Evolutionary conservation across 257 asterid genomes (phyloP).

Genomic region (Solanum clarkiae): DNA sequence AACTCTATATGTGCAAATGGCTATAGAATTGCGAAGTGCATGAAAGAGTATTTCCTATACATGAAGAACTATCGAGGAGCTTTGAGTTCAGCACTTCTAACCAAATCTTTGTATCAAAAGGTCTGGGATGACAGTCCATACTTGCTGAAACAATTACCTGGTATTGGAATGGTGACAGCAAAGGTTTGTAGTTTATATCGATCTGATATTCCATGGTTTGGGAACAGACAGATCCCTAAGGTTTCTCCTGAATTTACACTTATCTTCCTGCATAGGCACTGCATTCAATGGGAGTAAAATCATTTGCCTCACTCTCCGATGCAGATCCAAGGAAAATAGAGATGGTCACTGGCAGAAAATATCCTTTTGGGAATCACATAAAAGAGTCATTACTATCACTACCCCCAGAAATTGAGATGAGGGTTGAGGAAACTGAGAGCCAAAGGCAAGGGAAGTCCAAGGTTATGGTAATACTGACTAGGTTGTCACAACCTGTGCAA

Average conservation of each 20-base stretch:
- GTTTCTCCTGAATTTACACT: not conserved
- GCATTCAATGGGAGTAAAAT: slow-evolving; percentile 80
- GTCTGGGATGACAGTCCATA: slow-evolving; percentile 92
- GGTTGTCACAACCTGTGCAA: slow-evolving; percentile 48
- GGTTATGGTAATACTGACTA: slow-evolving; percentile 62
- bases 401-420: slow-evolving; percentile 84
- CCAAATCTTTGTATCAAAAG: slow-evolving; percentile 80
- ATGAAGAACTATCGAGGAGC: slow-evolving; percentile 76
- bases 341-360: slow-evolving; percentile 78
- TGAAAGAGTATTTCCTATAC: slow-evolving; percentile 81
- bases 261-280: slow-evolving; percentile 46
- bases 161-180: slow-evolving; percentile 98
- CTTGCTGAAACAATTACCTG: slow-evolving; percentile 93
- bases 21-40: slow-evolving; percentile 86
- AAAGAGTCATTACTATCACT: slow-evolving; percentile 65
- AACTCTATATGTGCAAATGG: slow-evolving; percentile 85
- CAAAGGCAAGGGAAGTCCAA: slow-evolving; percentile 63
- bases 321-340: slow-evolving; percentile 98
- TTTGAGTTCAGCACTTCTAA: slow-evolving; percentile 52
- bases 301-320: slow-evolving; percentile 63
- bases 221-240: not conserved
- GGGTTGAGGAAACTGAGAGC: slow-evolving; percentile 41
- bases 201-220: not conserved
- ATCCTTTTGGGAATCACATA: slow-evolving; percentile 92
- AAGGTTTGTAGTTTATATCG: slow-evolving; percentile 39